Base-by-base conservation (phyloP, 768 basidiomycete genomes). In the Tulasnella sp. region DNA sequence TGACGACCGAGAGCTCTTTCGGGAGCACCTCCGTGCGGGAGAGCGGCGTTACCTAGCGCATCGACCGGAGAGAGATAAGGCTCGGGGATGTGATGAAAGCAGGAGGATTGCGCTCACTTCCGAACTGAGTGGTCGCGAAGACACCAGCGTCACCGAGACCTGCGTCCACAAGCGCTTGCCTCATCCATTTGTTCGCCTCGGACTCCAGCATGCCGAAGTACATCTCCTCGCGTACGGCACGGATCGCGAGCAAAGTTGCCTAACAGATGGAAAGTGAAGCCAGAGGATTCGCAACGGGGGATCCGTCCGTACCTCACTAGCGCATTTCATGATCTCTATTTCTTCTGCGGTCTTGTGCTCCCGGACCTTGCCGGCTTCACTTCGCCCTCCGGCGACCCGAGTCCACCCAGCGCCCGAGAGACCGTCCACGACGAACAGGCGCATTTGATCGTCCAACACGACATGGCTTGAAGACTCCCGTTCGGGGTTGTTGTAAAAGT, bases 1-100 rank as follows among this genome's bases (percentile, higher is more conserved):
- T 82, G 76, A 69, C 80, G 77, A 0, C 79, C 80, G 14, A 94
- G 82, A 0, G 77, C 76, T 37, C 88, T 85, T 77, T 94, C 90
- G 0, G 88, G 89, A 2, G 91, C 90, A 41, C 84, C 83, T 6
- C 92, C 94, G 78, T 95, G 94, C 3, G 92, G 93, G 29, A 92
- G 85, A 2, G 92, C 92, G 5, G 92, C 93, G 76, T 94, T 91
- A 73, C 90, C 93, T 94, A 40, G 52, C 22, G 16, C 1, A 32
- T n/a, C n/a, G n/a, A n/a, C n/a, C n/a, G n/a, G n/a, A n/a, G n/a
- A n/a, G n/a, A n/a, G n/a, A 78, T 14, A 12, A 3, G 34, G 37
- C 3, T 22, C 63, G 9, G 64, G 7, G 69, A 39, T 73, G 22
- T 59, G 22, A 73, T 64, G 32, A 9, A 69, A 59, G 22, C 62